phyloP scores from a whole-genome alignment of 768 basidiomycete species.

The Psilocybe cubensis region DNA sequence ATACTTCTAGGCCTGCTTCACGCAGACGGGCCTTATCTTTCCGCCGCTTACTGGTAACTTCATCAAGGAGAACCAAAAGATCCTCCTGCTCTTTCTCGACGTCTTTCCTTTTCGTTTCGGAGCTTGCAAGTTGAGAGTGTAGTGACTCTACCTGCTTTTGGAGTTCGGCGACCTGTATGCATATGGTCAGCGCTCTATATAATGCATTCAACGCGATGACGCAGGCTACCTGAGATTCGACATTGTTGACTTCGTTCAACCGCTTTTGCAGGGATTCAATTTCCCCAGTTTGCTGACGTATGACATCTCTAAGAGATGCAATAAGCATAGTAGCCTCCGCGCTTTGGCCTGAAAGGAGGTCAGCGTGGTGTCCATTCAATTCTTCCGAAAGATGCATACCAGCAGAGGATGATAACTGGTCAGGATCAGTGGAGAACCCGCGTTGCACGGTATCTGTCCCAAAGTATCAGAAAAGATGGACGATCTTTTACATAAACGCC shows the following conservation, averaged over 20 bases:
- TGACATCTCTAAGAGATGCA: conserved; percentile 80
- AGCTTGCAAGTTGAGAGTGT: conserved; percentile 47
- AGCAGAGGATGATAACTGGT: conserved; percentile 60
- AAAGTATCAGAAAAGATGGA: not conserved
- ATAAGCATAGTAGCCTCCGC: conserved; percentile 84
- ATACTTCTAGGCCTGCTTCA: conserved; percentile 81
- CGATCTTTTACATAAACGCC: not conserved
- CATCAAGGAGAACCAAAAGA: conserved; percentile 89
- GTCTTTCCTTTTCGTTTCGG: conserved; percentile 74
- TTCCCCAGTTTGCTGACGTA: conserved; percentile 81
- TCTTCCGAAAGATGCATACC: conserved; percentile 41
- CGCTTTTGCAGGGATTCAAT: conserved; percentile 69
- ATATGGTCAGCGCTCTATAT: not conserved
- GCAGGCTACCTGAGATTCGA: conserved; percentile 20
- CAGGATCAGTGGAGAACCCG: conserved; percentile 70
- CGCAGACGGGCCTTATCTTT: conserved; percentile 81
- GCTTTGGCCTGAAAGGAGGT: conserved; percentile 52
- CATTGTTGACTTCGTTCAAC: conserved; percentile 43
- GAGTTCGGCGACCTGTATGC: conserved; percentile 45
- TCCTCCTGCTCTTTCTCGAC: conserved; percentile 98
- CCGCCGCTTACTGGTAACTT: conserved; percentile 83
- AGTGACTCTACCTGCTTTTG: conserved; percentile 50
- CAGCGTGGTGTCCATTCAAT: conserved; percentile 3
- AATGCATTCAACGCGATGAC: not conserved
- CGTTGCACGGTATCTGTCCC: conserved; percentile 73